These are phyloP conservation scores for Aspergillus pseudoviridinutans DNA, from an alignment of 2,329 filamentous ascomycete genomes.

Conservation along the genomic window DNA sequence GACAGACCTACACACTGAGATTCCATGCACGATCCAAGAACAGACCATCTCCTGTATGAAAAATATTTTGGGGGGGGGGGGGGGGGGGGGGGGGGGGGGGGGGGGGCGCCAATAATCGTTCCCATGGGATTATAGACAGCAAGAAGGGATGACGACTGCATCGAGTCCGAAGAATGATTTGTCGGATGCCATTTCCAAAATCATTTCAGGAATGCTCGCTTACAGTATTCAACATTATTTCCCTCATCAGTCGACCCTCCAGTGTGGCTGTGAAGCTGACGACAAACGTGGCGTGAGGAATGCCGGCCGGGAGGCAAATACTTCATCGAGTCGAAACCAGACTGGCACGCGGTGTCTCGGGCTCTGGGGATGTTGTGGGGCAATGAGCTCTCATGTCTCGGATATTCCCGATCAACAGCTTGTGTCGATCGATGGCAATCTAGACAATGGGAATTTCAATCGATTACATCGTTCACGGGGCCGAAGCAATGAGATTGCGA, in stretches of 20 bases:
- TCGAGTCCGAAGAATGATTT: background rate
- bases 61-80: too few relatives aligned
- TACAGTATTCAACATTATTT: background rate
- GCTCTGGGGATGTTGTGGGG: background rate
- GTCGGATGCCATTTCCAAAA: background rate
- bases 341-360: background rate
- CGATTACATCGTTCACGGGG: background rate
- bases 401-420: background rate
- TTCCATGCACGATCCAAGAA: too few relatives aligned
- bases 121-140: background rate
- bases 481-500: background rate
- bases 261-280: background rate
- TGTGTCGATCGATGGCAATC: background rate
- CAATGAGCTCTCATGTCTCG: background rate
- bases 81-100: too few relatives aligned
- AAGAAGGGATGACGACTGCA: background rate
- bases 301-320: background rate
- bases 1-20: too few relatives aligned
- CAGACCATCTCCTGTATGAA: too few relatives aligned
- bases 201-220: background rate
- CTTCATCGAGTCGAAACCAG: background rate
- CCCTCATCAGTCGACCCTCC: background rate
- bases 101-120: too few relatives aligned
- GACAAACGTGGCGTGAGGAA: background rate
- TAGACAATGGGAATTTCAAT: background rate